Evolutionary conservation across 2,329 filamentous ascomycete genomes (phyloP), one percentile per base, ranked within the genome.

Genomic region (Fusarium lyarnte): DNA sequence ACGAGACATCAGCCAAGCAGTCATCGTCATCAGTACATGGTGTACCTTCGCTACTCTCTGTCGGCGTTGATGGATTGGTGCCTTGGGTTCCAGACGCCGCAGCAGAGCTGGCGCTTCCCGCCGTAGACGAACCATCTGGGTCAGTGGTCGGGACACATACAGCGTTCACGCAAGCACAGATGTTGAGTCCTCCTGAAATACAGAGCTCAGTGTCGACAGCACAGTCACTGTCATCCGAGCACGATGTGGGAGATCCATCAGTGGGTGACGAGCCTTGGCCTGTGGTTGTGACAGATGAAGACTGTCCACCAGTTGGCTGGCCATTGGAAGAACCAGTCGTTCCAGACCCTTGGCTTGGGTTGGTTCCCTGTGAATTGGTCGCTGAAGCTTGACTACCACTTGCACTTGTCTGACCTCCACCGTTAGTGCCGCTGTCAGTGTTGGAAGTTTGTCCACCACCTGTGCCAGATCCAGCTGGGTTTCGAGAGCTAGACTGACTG

Each of bases 161-260:
- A 5, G 51, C 16, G 9, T 64, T 54, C 19, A 58, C 35, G 7
- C 66, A 69, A 17, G 35, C 39, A 25, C 66, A 69, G 16, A 69
- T 64, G 2, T 69, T 69, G 17, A 64, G 14, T 17, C 65, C 66
- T 13, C 51, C 25, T 1, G 49, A 29, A 16, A 64, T 8, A 4
- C 65, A 69, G 8, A 69, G 51, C 4, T 69, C 65, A 16, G 31
- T 21, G 2, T 70, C 36, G 2, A 70, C 7, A 4, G 13, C 16
- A 14, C 70, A 73, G 23, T 73, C 70, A 8, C 16, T 42, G 8
- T 46, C 53, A 13, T 45, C 57, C 13, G 58, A 67, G 29, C 70
- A 73, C 5, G 65, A 23, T 16, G 53, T 62, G 7, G 39, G 29
- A 10, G 42, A 13, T 13, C 41, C 35, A 5, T 33, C 52, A 14